A percentile compares a stretch with the other conserved stretches of the same genome.
Conservation (phyloP, 345 rosid species). For the Lagerstroemia speciosa region DNA sequence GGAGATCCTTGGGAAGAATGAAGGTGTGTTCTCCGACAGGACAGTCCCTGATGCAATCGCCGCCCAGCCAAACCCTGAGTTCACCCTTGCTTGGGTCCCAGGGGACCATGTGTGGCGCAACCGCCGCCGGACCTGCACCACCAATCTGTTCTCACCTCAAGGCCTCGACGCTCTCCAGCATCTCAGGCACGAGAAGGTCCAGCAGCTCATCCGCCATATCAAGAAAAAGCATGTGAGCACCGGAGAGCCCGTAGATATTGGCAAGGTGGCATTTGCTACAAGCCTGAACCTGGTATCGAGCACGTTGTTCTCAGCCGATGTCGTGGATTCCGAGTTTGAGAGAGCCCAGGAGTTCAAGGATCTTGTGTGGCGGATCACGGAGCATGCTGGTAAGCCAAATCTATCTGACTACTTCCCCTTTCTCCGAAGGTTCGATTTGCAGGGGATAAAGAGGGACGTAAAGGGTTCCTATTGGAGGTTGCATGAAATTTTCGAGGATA, state of each 20-base stretch:
- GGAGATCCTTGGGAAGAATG: slow-evolving; percentile 5
- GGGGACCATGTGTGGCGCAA: slow-evolving; percentile 9
- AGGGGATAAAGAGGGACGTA: slow-evolving; percentile 1
- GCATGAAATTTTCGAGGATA: slow-evolving; percentile 2
- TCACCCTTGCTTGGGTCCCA: not conserved
- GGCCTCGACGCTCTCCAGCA: slow-evolving; percentile 8
- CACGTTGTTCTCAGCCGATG: slow-evolving; percentile 13
- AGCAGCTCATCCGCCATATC: slow-evolving; percentile 6
- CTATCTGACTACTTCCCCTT: slow-evolving; percentile 7
- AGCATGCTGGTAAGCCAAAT: slow-evolving; percentile 11
- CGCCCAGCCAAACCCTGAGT: not conserved
- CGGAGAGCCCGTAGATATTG: slow-evolving; percentile 1
- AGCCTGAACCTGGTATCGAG: slow-evolving; percentile 14
- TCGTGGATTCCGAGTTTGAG: not conserved
- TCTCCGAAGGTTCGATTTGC: slow-evolving; percentile 5
- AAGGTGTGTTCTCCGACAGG: not conserved
- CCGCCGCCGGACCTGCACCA: slow-evolving; percentile 5
- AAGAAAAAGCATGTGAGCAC: not conserved
- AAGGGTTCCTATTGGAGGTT: not conserved
- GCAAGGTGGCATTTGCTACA: slow-evolving; percentile 9
- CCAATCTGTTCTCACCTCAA: slow-evolving; percentile 13
- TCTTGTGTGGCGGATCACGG: slow-evolving; percentile 8
- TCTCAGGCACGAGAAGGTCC: slow-evolving; percentile 10
- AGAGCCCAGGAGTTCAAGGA: slow-evolving; percentile 7
- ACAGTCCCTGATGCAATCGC: not conserved